phyloP scores from a whole-genome alignment of 306 rosid genomes.

The Quercus aquifolioides region DNA sequence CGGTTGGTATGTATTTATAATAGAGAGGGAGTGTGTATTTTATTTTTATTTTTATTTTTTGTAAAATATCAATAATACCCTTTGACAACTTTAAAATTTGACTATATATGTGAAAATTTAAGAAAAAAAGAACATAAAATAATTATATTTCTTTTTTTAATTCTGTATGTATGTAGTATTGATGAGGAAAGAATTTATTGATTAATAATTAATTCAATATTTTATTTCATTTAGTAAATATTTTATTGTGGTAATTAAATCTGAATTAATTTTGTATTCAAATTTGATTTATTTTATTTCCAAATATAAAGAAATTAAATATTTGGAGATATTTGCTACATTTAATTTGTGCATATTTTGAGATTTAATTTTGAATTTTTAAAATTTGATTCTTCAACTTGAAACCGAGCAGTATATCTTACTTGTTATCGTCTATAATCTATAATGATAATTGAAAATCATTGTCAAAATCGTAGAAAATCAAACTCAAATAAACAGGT shows the following conservation, averaged over 20 bases:
- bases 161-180: neutral
- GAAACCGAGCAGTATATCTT: too few relatives aligned
- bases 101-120: too few relatives aligned
- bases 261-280: slow-evolving; percentile 11
- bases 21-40: too few relatives aligned
- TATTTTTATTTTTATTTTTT: too few relatives aligned
- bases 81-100: too few relatives aligned
- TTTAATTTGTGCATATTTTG: slow-evolving; percentile 23
- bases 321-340: neutral
- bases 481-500: too few relatives aligned
- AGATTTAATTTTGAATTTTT: slow-evolving; percentile 17
- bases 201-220: neutral
- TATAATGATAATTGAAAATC: too few relatives aligned
- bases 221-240: neutral
- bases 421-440: too few relatives aligned
- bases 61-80: too few relatives aligned
- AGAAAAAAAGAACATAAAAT: too few relatives aligned
- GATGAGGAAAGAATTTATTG: neutral
- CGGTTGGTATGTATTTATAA: too few relatives aligned
- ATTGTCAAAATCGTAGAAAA: too few relatives aligned
- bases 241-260: slow-evolving; percentile 17
- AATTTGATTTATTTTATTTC: slow-evolving; percentile 20
- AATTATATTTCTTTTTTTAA: neutral
- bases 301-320: neutral
- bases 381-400: neutral